These are phyloP conservation scores for Pleurotus tuber-regium DNA, from an alignment of 768 basidiomycete species.

Conservation along the genomic window DNA sequence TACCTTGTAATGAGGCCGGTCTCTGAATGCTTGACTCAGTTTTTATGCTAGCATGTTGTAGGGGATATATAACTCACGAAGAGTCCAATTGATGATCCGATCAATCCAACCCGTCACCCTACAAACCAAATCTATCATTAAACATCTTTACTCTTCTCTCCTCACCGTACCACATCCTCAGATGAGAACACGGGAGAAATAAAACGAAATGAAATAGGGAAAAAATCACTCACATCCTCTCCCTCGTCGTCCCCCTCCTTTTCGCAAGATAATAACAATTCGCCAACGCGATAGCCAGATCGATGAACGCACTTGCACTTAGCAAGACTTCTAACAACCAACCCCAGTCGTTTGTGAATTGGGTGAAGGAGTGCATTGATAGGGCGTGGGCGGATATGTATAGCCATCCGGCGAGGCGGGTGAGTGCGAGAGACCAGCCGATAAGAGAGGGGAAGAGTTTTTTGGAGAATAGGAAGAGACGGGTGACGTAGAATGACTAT, in stretches of 20 bases:
- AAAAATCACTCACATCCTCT: neutral
- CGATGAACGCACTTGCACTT: neutral
- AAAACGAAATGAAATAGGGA: neutral
- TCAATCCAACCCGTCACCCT: constrained; percentile 1
- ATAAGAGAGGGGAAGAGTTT: neutral
- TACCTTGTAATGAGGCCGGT: constrained; percentile 8
- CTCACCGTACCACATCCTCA: too few species aligned
- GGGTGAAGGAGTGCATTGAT: neutral
- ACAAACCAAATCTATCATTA: neutral
- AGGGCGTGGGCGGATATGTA: constrained; percentile 1
- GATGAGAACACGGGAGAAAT: too few species aligned
- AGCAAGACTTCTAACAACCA: neutral
- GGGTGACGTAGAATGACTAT: constrained; percentile 6
- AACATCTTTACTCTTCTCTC: neutral
- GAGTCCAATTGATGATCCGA: neutral
- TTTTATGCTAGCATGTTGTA: too few species aligned
- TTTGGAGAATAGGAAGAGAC: neutral
- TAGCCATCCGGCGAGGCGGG: constrained; percentile 2
- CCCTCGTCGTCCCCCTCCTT: neutral
- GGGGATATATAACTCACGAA: neutral
- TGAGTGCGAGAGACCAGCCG: neutral
- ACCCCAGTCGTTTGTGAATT: neutral
- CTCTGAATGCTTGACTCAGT: neutral
- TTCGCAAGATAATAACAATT: constrained; percentile 2
- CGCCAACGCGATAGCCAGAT: neutral